phyloP scores from a whole-genome alignment of 345 rosid species.

The Populus deltoides region DNA sequence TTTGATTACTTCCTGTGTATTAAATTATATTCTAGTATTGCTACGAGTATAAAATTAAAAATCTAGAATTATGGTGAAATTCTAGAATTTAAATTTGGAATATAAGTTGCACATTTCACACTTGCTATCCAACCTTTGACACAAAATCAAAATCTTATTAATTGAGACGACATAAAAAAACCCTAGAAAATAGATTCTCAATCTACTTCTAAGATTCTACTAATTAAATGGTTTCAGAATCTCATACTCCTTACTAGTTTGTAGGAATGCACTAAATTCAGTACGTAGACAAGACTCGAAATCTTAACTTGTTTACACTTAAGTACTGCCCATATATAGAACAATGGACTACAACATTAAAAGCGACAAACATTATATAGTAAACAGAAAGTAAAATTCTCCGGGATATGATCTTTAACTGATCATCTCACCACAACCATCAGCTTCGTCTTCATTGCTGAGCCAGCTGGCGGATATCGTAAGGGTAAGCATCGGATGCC shows the following conservation, averaged over 20 bases:
- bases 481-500: slow-evolving; percentile 27
- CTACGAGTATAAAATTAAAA: no score
- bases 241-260: not conserved
- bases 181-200: not conserved
- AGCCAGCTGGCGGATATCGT: slow-evolving; percentile 26
- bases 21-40: no score
- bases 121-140: no score
- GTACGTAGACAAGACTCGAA: not conserved
- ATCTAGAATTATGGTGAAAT: no score
- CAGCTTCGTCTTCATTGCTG: slow-evolving; percentile 10
- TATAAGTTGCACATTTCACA: no score
- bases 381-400: not conserved
- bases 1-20: no score
- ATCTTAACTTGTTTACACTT: not conserved
- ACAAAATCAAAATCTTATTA: no score
- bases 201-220: not conserved
- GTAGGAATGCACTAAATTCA: not conserved
- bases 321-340: not conserved
- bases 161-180: no score
- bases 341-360: not conserved
- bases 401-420: not conserved
- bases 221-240: not conserved
- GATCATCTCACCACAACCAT: not conserved
- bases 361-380: not conserved
- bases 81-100: no score